A percentile compares a stretch with the other conserved stretches of the same genome.
phyloP scores from a whole-genome alignment of 805 yeast genomes.

The Metschnikowia sp. region DNA sequence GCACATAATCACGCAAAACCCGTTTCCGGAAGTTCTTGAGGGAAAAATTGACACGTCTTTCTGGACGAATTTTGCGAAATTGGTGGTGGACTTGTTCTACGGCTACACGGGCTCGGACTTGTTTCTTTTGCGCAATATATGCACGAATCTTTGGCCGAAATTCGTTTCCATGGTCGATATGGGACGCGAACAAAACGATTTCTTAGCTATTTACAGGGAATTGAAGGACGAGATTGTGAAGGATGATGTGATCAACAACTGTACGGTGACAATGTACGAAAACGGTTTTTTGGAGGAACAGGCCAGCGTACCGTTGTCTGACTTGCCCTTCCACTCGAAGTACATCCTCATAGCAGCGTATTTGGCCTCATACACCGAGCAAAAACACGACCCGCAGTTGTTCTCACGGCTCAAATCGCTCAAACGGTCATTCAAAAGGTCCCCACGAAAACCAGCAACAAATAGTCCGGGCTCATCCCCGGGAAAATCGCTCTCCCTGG shows the following conservation, averaged over 20 bases:
- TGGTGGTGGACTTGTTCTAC: constrained; percentile 44
- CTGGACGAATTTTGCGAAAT: constrained; percentile 42
- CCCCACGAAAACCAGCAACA: constrained; percentile 30
- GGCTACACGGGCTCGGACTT: constrained; percentile 46
- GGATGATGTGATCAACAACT: constrained; percentile 31
- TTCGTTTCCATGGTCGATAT: constrained; percentile 26
- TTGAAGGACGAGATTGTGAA: constrained; percentile 25
- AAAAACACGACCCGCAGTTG: constrained; percentile 61
- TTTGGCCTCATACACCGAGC: constrained; percentile 74
- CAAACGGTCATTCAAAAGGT: constrained; percentile 27
- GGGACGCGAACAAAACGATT: constrained; percentile 25
- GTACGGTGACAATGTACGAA: constrained; percentile 26
- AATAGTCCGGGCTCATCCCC: background rate
- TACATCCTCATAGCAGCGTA: constrained; percentile 78
- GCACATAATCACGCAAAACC: constrained; percentile 26
- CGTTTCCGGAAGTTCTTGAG: constrained; percentile 3
- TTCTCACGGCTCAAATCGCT: constrained; percentile 57
- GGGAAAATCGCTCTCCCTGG: background rate
- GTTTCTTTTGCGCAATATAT: constrained; percentile 30
- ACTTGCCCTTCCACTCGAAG: constrained; percentile 60
- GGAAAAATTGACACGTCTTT: constrained; percentile 18
- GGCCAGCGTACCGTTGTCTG: constrained; percentile 23
- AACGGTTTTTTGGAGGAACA: constrained; percentile 19
- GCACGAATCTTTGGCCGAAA: constrained; percentile 31
- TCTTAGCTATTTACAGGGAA: constrained; percentile 33